Evolutionary conservation across 306 rosid species (phyloP).

Genomic region (Cotoneaster glaucophyllus): DNA sequence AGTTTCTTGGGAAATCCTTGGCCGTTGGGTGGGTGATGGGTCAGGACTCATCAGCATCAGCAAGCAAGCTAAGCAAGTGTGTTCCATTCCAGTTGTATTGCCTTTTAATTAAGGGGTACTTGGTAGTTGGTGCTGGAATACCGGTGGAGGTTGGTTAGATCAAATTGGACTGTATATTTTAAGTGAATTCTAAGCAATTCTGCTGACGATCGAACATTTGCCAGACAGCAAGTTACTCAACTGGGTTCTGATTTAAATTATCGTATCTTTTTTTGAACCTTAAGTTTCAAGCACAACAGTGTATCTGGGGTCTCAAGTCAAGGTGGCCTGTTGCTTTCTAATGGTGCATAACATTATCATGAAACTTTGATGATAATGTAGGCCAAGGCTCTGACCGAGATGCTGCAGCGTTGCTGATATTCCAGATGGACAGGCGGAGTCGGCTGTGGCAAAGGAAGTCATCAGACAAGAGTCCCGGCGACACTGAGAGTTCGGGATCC

Average conservation of each 20-base stretch:
- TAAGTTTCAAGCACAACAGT: not conserved
- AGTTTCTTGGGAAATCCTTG: too few relatives aligned
- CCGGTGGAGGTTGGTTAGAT: conserved; percentile 8
- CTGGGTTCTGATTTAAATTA: not conserved
- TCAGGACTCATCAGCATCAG: too few relatives aligned
- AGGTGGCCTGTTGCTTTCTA: conserved; percentile 4
- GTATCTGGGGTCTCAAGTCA: not conserved
- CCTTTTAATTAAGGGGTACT: too few relatives aligned
- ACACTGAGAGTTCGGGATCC: conserved; percentile 77
- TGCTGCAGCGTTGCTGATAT: conserved; percentile 12
- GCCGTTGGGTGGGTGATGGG: too few relatives aligned
- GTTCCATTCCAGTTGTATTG: too few relatives aligned
- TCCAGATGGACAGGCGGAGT: conserved; percentile 64
- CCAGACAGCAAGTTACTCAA: not conserved
- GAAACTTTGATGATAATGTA: conserved; percentile 20
- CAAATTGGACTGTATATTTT: conserved; percentile 26
- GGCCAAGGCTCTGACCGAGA: conserved; percentile 18
- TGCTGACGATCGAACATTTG: not conserved
- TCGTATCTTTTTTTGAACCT: too few relatives aligned
- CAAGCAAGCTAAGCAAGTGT: too few relatives aligned
- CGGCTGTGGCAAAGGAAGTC: conserved; percentile 84
- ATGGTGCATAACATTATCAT: not conserved
- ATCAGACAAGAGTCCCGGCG: conserved; percentile 66
- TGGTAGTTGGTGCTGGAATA: not conserved
- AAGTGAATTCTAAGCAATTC: conserved; percentile 64